Evolutionary conservation across 768 basidiomycete species (phyloP).

Genomic region (Cubamyces lactineus): DNA sequence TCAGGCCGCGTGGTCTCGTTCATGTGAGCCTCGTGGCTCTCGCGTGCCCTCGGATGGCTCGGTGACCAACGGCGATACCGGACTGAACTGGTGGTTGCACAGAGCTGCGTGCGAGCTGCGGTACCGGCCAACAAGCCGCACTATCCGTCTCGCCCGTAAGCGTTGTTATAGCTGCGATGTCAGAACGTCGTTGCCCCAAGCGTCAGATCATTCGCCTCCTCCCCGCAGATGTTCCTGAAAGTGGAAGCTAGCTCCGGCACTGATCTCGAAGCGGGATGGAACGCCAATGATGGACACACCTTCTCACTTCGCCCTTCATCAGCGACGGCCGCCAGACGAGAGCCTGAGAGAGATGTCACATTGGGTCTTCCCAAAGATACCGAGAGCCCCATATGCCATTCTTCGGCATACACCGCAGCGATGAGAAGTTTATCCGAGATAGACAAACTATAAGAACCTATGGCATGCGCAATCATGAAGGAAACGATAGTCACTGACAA

Average conservation of each 20-base stretch:
- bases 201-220: neutral
- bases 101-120: neutral
- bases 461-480: too few species aligned
- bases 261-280: slow-evolving; percentile 13
- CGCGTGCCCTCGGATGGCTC: slow-evolving; percentile 21
- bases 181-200: too few species aligned
- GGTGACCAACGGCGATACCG: slow-evolving; percentile 21
- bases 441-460: neutral
- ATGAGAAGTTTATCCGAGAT: slow-evolving; percentile 7
- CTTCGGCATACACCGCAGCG: slow-evolving; percentile 9
- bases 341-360: slow-evolving; percentile 8
- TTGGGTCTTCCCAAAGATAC: slow-evolving; percentile 11
- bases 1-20: slow-evolving; percentile 2
- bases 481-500: too few species aligned
- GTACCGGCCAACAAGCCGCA: neutral
- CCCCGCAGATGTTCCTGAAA: neutral
- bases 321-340: slow-evolving; percentile 17
- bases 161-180: slow-evolving; percentile 1
- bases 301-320: slow-evolving; percentile 14
- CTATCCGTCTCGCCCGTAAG: neutral
- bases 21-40: slow-evolving; percentile 26
- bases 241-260: neutral
- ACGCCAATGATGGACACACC: slow-evolving; percentile 13
- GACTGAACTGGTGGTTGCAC: neutral
- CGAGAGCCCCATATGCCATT: slow-evolving; percentile 14